Evolutionary conservation across 1,284 basidiomycete species (phyloP), one percentile per base, ranked within the genome.

Genomic region (Mycosarcoma mackinlayi): DNA sequence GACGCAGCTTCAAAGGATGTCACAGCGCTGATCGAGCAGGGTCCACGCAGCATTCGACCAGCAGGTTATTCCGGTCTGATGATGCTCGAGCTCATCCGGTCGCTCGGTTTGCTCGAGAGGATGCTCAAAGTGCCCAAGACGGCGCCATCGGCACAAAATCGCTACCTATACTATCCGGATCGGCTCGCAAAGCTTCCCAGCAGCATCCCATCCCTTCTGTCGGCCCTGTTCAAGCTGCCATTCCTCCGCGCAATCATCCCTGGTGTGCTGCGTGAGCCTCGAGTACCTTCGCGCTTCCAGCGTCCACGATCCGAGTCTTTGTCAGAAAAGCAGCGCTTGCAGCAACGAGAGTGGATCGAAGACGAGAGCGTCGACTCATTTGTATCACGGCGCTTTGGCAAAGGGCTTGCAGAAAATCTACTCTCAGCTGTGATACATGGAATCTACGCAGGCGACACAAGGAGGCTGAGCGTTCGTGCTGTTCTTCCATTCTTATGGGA

Each of bases 381-480:
- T 76, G 83, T 97, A 55, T 82, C 87, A 0, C 87, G 92, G 5
- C 86, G 93, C 11, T 91, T 97, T 59, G 92, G 93, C 0, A 78
- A 85, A 2, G 83, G 85, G 0, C 87, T 94, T 54, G 92, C 93
- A 0, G 86, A 88, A 10, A 87, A 87, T 4, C 87, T 96, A 47
- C 89, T 91, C 3, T 92, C 90, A 55, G 91, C 94, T 0, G 86
- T 97, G 65, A 88, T 94, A 1, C 94, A 97, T 76, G 95, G 94
- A 0, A 91, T 98, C 61, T 97, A 96, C 80, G 93, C 93, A 0
- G 89, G 92, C 0, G 93, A 95, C 76, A 88, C 92, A 3, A 84
- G 90, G 1, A 76, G 85, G 31, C 84, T 98, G 9, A 93, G 92
- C 65, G 85, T 93, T 0, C 87, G 89, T 2, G 87, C 92, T 4